Percentiles rank a stretch among this genome's conserved stretches.
phyloP scores from a whole-genome alignment of 2,329 filamentous ascomycete genomes.

The Aspergillus ochraceoroseus region DNA sequence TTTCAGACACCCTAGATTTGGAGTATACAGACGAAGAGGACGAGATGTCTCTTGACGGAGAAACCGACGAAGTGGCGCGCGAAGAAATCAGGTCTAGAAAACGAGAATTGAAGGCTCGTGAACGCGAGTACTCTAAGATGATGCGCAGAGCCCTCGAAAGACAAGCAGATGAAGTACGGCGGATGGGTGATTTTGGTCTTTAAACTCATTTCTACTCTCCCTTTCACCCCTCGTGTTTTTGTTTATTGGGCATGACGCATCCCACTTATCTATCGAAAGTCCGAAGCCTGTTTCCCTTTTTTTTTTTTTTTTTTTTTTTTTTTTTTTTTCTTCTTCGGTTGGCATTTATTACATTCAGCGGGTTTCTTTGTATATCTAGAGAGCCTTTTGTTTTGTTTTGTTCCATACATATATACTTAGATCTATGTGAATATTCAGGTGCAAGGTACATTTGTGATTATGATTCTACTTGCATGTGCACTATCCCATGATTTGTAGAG shows the following conservation, averaged over 20 bases:
- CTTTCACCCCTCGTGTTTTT: constrained; percentile 1
- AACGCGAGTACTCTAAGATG: constrained; percentile 58
- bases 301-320: too few relatives aligned
- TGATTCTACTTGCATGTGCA: too few relatives aligned
- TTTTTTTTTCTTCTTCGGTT: background rate
- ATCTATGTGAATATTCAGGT: background rate
- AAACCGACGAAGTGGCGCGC: constrained; percentile 26
- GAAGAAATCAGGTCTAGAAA: constrained; percentile 31
- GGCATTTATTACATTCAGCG: constrained; percentile 1
- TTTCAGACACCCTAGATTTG: constrained; percentile 46
- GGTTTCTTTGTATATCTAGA: constrained; percentile 3
- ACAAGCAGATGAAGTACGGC: constrained; percentile 74
- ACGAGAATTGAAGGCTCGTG: constrained; percentile 34
- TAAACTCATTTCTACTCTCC: background rate
- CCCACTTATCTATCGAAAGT: too few relatives aligned
- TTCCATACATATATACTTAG: constrained; percentile 9
- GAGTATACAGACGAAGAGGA: constrained; percentile 39
- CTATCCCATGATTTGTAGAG: too few relatives aligned
- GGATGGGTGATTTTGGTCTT: constrained; percentile 51
- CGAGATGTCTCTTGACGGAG: constrained; percentile 27
- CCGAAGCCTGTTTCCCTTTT: too few relatives aligned
- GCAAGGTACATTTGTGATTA: constrained; percentile 1
- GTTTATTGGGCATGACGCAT: background rate
- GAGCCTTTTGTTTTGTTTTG: constrained; percentile 3
- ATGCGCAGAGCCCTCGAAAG: constrained; percentile 71